Conservation (phyloP, 1,284 basidiomycete species). For the Pseudozyma tsukubaensis region DNA sequence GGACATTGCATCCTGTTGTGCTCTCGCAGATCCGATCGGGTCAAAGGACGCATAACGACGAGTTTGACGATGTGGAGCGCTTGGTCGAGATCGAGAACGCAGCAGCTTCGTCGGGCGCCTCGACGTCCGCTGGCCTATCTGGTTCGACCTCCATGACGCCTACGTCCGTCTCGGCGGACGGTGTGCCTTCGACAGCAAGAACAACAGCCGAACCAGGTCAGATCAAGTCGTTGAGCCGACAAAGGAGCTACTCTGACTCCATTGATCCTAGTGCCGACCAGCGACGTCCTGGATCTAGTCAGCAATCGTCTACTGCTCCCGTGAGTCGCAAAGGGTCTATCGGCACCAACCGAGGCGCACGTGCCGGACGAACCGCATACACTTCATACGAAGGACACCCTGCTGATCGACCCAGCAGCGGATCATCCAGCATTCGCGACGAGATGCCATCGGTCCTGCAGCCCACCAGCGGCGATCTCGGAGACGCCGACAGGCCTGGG, state of each 20-base stretch:
- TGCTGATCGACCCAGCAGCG: not conserved
- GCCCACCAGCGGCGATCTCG: slow-evolving; percentile 6
- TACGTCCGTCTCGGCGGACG: slow-evolving; percentile 13
- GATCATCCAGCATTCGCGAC: not conserved
- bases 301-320: slow-evolving; percentile 27
- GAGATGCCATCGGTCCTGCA: slow-evolving; percentile 37
- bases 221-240: slow-evolving; percentile 28
- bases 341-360: slow-evolving; percentile 1
- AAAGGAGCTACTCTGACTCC: slow-evolving; percentile 53
- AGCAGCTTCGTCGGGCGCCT: slow-evolving; percentile 5
- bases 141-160: slow-evolving; percentile 11
- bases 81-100: slow-evolving; percentile 47
- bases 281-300: slow-evolving; percentile 16
- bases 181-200: not conserved
- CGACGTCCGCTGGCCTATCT: not conserved
- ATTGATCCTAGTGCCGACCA: slow-evolving; percentile 26
- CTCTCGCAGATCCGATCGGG: slow-evolving; percentile 46
- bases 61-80: slow-evolving; percentile 48
- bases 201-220: slow-evolving; percentile 8
- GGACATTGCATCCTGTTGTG: slow-evolving; percentile 51
- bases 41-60: slow-evolving; percentile 41
- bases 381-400: slow-evolving; percentile 6
- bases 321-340: slow-evolving; percentile 34
- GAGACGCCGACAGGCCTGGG: not conserved
- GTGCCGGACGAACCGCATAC: slow-evolving; percentile 1